Percentiles rank a stretch among this genome's conserved stretches.
These are phyloP conservation scores for Aspergillus oerlinghausenensis DNA, from an alignment of 2,329 filamentous ascomycete species.

Conservation along the genomic window DNA sequence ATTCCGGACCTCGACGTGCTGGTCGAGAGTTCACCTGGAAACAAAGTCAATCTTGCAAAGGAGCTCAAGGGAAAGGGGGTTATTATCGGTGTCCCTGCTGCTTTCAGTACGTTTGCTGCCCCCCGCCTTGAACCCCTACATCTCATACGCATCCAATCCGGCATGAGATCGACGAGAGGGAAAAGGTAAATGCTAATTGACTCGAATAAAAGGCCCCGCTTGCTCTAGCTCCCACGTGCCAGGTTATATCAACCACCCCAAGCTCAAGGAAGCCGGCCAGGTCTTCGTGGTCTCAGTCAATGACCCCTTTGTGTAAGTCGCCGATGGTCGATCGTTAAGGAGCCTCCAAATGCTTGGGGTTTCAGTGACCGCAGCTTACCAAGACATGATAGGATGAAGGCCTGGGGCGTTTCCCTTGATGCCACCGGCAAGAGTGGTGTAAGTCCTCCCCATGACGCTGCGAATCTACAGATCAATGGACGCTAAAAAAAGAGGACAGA, in stretches of 20 bases:
- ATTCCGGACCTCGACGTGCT: slow-evolving; percentile 74
- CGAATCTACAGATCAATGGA: neutral
- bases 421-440: slow-evolving; percentile 70
- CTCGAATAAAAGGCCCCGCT: slow-evolving; percentile 45
- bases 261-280: slow-evolving; percentile 72
- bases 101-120: slow-evolving; percentile 54
- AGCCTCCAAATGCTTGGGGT: neutral
- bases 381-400: slow-evolving; percentile 66
- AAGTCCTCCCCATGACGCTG: slow-evolving; percentile 37
- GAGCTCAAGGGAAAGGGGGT: slow-evolving; percentile 74
- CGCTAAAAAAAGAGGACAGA: slow-evolving; percentile 46
- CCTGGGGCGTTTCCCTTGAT: slow-evolving; percentile 76
- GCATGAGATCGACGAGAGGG: neutral
- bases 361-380: neutral
- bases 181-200: slow-evolving; percentile 2
- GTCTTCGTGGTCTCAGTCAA: slow-evolving; percentile 92
- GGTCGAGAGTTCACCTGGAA: slow-evolving; percentile 80
- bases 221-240: slow-evolving; percentile 73
- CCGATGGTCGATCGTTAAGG: neutral
- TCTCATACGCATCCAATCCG: neutral
- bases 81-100: slow-evolving; percentile 79
- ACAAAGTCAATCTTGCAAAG: slow-evolving; percentile 80
- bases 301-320: slow-evolving; percentile 82
- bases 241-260: slow-evolving; percentile 75
- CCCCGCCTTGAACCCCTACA: neutral